Conservation (phyloP, 2,329 filamentous ascomycete species). For the Pseudogymnoascus sp. region DNA sequence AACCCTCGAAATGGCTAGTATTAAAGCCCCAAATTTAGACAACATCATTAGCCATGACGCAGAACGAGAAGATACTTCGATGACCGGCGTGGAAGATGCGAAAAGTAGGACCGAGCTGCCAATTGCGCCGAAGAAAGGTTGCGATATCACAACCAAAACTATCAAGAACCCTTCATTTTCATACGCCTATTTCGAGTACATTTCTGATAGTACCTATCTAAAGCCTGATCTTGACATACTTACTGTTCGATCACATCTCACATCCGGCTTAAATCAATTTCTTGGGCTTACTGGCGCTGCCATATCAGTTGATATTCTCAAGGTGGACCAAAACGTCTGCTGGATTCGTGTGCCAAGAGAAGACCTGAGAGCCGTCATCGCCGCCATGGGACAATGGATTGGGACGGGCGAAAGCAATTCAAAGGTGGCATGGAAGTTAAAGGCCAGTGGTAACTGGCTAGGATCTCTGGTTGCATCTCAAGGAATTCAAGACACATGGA, state of each 20-base stretch:
- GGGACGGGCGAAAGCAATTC: conserved; percentile 32
- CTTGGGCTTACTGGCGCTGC: conserved; percentile 60
- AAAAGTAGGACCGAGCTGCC: neutral
- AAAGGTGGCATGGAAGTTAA: conserved; percentile 40
- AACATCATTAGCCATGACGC: neutral
- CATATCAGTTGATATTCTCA: conserved; percentile 63
- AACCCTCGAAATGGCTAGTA: neutral
- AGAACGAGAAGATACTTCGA: conserved; percentile 1
- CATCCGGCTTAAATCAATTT: conserved; percentile 55
- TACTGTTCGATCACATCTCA: conserved; percentile 54
- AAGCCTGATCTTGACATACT: conserved; percentile 45
- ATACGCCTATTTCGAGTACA: conserved; percentile 43
- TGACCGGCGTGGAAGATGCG: neutral
- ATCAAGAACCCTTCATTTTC: conserved; percentile 44
- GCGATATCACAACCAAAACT: conserved; percentile 43
- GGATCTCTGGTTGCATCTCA: conserved; percentile 44
- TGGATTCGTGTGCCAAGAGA: conserved; percentile 58
- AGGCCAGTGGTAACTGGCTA: conserved; percentile 55
- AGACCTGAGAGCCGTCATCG: conserved; percentile 52
- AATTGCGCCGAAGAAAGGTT: conserved; percentile 18
- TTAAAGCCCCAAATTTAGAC: neutral
- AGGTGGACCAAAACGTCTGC: conserved; percentile 44
- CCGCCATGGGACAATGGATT: conserved; percentile 57
- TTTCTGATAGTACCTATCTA: conserved; percentile 11
- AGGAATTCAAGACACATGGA: neutral